Conservation (phyloP, 257 asterid genomes). For the Cynanchum wilfordii region DNA sequence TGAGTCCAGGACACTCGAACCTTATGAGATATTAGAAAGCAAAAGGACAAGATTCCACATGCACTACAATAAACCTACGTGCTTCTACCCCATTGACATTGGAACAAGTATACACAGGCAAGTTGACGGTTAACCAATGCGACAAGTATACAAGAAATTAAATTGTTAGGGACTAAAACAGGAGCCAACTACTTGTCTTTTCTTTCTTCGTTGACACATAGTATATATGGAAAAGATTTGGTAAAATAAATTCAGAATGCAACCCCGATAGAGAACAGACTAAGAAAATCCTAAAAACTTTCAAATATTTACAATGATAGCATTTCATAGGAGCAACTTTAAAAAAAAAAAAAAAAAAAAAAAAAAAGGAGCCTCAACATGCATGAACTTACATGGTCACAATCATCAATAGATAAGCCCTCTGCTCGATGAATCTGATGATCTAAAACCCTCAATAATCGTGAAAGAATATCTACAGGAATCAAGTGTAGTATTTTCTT, state of each 20-base stretch:
- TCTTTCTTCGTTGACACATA: not conserved
- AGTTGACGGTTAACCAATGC: not conserved
- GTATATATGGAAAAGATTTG: not conserved
- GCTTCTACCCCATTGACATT: not conserved
- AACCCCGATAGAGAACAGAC: not conserved
- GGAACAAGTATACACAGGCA: not conserved
- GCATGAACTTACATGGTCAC: conserved; percentile 66
- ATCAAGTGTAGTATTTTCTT: conserved; percentile 67
- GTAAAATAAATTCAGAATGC: not conserved
- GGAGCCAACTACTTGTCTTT: not conserved
- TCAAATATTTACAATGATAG: not conserved
- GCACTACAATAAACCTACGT: not conserved
- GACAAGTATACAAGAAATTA: not conserved
- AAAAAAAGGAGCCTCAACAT: conserved; percentile 12
- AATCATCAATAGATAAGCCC: conserved; percentile 81
- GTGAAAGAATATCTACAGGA: conserved; percentile 66
- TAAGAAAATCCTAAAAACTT: not conserved
- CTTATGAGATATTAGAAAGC: not conserved
- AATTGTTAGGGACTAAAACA: not conserved
- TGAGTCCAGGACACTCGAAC: not conserved
- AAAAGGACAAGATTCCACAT: not conserved
- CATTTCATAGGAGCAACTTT: conserved; percentile 10
- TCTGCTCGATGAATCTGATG: conserved; percentile 94
- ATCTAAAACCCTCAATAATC: conserved; percentile 74
- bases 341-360: not conserved